These are phyloP conservation scores for Endoconidiophora laricicola DNA, from an alignment of 2,329 filamentous ascomycete genomes.

Conservation along the genomic window DNA sequence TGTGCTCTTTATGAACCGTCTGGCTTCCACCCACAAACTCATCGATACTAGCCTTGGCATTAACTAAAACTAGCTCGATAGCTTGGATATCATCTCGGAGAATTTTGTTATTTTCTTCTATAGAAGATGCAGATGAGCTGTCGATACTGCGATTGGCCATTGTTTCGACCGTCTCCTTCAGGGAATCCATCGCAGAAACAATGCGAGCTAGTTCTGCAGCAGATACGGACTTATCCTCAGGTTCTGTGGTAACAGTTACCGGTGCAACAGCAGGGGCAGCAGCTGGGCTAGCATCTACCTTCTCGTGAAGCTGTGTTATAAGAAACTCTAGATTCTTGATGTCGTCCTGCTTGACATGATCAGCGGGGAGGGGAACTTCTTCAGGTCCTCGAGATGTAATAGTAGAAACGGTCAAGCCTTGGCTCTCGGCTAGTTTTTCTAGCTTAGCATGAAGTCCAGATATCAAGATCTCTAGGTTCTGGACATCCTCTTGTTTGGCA, in stretches of 20 bases:
- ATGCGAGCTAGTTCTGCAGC: conserved; percentile 39
- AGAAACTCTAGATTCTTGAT: conserved; percentile 75
- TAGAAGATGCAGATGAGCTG: conserved; percentile 13
- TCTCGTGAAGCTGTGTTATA: conserved; percentile 65
- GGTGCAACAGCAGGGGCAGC: conserved; percentile 32
- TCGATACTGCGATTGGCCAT: conserved; percentile 22
- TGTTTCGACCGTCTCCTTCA: conserved; percentile 33
- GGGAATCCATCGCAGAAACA: conserved; percentile 32
- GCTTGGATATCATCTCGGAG: conserved; percentile 64
- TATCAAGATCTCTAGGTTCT: conserved; percentile 11
- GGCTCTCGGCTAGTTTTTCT: conserved; percentile 9
- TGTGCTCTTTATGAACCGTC: conserved; percentile 47
- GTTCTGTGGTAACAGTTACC: conserved; percentile 20
- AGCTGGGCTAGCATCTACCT: conserved; percentile 42
- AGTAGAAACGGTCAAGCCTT: neutral
- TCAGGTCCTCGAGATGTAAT: neutral
- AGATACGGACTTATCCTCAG: conserved; percentile 20
- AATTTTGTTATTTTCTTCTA: conserved; percentile 15
- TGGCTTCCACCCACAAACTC: conserved; percentile 60
- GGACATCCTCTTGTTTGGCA: conserved; percentile 10
- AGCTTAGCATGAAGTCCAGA: conserved; percentile 10
- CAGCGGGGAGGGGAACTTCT: conserved; percentile 19
- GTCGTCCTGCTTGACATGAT: conserved; percentile 49
- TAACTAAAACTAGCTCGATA: conserved; percentile 77
- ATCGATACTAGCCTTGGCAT: conserved; percentile 76